Percentiles rank a stretch among this genome's conserved stretches.
phyloP scores from a whole-genome alignment of 495 filamentous ascomycete genomes.

The Penicillium dipodomyicola region DNA sequence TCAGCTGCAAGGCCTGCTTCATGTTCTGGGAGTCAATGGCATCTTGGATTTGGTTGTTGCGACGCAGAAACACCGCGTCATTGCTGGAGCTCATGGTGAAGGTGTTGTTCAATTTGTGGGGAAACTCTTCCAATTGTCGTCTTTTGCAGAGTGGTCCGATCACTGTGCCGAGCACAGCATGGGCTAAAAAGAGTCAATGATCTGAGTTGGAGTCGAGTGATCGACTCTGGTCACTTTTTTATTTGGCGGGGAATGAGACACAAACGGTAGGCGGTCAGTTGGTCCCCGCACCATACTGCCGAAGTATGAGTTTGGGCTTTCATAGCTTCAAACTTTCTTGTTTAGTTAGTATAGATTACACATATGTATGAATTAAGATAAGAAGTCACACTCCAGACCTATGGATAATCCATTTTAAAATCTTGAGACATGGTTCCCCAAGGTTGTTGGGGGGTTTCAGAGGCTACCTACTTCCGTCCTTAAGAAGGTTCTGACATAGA shows the following conservation, averaged over 20 bases:
- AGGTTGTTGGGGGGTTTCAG: neutral
- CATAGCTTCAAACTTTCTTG: neutral
- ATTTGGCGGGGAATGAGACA: slow-evolving; percentile 31
- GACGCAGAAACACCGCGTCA: slow-evolving; percentile 50
- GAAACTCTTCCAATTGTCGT: neutral
- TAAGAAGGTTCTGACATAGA: neutral
- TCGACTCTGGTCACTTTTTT: slow-evolving; percentile 15
- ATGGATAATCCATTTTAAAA: neutral
- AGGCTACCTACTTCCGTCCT: neutral
- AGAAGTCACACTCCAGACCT: neutral
- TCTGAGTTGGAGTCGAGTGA: slow-evolving; percentile 6
- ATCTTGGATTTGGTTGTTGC: slow-evolving; percentile 58
- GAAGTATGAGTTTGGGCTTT: neutral
- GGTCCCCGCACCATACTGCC: slow-evolving; percentile 10
- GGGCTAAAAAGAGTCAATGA: slow-evolving; percentile 9
- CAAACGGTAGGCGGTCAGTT: slow-evolving; percentile 28
- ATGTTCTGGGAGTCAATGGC: slow-evolving; percentile 55
- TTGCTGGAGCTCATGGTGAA: slow-evolving; percentile 35
- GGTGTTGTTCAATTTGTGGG: neutral
- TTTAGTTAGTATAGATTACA: neutral
- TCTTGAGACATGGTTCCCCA: too few species aligned
- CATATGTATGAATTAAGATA: neutral
- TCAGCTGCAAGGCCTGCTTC: slow-evolving; percentile 59
- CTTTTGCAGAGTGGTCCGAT: slow-evolving; percentile 7
- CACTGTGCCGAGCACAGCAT: slow-evolving; percentile 36